Conservation (phyloP, 345 rosid genomes). For the Brassica carinata region DNA sequence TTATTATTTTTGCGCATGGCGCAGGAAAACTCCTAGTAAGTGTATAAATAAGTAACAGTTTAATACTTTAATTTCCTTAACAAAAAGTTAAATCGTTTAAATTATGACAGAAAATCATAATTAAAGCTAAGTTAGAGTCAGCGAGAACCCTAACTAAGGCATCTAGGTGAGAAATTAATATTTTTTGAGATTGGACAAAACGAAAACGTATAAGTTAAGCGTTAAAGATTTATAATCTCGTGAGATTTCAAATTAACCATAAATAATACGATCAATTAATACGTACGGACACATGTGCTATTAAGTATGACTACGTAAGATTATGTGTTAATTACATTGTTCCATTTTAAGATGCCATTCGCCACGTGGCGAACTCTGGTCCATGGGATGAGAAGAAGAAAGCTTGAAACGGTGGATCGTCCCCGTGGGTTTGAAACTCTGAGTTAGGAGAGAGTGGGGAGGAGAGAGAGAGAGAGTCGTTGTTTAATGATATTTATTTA, state of each 20-base stretch:
- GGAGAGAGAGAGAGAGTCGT: constrained; percentile 35
- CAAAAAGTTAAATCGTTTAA: background rate
- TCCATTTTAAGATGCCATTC: background rate
- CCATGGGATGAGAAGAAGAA: constrained; percentile 35
- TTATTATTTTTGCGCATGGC: too few species aligned
- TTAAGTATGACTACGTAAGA: background rate
- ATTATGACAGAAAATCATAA: background rate
- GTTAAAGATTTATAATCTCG: constrained; percentile 12
- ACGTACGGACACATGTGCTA: constrained; percentile 41
- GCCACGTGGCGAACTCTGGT: constrained; percentile 29
- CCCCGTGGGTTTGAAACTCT: constrained; percentile 32
- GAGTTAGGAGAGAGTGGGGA: constrained; percentile 27
- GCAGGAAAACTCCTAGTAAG: background rate
- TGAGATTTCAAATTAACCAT: constrained; percentile 5
- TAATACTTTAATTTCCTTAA: background rate
- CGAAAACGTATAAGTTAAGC: constrained; percentile 1
- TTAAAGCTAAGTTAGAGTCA: constrained; percentile 18
- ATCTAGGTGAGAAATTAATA: constrained; percentile 29
- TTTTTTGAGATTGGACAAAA: constrained; percentile 25
- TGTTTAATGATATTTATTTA: constrained; percentile 27
- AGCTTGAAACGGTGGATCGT: constrained; percentile 35
- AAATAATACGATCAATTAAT: constrained; percentile 19
- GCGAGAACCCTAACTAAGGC: constrained; percentile 32
- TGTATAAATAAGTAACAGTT: background rate
- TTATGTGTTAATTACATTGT: background rate